Evolutionary conservation across 352 stramenopile species (phyloP).

Genomic region (Phytopythium chamaehyphon): DNA sequence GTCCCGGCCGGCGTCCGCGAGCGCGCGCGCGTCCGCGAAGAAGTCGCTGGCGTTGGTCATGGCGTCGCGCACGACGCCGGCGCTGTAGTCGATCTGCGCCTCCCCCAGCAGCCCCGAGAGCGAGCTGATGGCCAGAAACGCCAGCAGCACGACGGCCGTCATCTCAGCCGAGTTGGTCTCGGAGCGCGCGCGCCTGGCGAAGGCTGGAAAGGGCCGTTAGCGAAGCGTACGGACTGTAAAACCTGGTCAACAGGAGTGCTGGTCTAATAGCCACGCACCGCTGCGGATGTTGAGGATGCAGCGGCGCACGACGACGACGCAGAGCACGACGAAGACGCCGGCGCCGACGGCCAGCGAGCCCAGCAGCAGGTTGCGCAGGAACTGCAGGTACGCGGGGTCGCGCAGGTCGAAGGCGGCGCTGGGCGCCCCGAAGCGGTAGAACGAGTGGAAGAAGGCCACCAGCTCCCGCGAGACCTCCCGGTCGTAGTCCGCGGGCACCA

Average conservation of each 20-base stretch:
- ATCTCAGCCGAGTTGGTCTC: conserved; percentile 61
- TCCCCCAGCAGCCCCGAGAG: conserved; percentile 68
- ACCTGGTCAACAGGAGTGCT: too few species aligned
- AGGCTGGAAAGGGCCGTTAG: conserved; percentile 20
- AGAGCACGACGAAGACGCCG: conserved; percentile 61
- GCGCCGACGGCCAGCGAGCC: conserved; percentile 55
- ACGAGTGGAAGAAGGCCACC: conserved; percentile 71
- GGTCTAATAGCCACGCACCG: conserved; percentile 30
- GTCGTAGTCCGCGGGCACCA: conserved; percentile 70
- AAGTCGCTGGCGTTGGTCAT: conserved; percentile 68
- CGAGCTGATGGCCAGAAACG: conserved; percentile 67
- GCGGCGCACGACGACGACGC: conserved; percentile 61
- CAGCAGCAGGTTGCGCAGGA: conserved; percentile 72
- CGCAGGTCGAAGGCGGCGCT: conserved; percentile 54
- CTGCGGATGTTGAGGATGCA: conserved; percentile 69
- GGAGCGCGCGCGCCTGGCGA: conserved; percentile 31
- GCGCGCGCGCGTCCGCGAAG: conserved; percentile 36
- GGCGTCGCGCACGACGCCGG: conserved; percentile 59
- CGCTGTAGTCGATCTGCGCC: conserved; percentile 81
- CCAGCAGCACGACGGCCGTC: conserved; percentile 64
- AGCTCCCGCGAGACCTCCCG: conserved; percentile 59
- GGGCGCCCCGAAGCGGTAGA: conserved; percentile 66
- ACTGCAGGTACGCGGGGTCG: conserved; percentile 45
- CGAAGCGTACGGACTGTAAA: too few species aligned
- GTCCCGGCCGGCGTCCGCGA: conserved; percentile 26